Conservation (phyloP, 2,329 filamentous ascomycete species). For the Pseudodiploospora longispora region DNA sequence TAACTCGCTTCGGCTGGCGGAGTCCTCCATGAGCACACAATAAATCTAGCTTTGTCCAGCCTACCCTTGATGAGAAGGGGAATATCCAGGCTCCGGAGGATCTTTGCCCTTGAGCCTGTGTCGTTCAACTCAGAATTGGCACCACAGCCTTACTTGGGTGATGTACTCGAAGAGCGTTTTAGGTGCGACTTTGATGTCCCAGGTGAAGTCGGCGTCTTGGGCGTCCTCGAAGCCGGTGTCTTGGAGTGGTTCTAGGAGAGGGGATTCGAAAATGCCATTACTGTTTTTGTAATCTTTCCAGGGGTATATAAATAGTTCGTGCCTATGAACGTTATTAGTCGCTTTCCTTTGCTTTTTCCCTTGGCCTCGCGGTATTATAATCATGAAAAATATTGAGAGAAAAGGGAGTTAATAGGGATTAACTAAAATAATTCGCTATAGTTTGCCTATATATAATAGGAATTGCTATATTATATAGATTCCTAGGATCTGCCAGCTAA, state of each 20-base stretch:
- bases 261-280: slow-evolving; percentile 5
- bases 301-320: slow-evolving; percentile 26
- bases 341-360: no score
- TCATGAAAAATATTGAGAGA: no score
- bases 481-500: slow-evolving; percentile 24
- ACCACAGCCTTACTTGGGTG: no score
- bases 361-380: no score
- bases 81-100: no score
- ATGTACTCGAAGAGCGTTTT: slow-evolving; percentile 11
- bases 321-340: slow-evolving; percentile 18
- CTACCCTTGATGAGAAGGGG: no score
- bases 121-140: no score
- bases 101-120: no score
- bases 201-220: slow-evolving; percentile 20
- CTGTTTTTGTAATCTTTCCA: slow-evolving; percentile 27
- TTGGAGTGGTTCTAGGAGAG: slow-evolving; percentile 16
- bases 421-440: not conserved
- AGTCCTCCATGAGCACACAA: no score
- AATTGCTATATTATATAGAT: slow-evolving; percentile 21
- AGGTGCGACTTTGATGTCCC: slow-evolving; percentile 18
- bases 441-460: slow-evolving; percentile 14
- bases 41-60: no score
- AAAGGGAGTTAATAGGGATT: not conserved
- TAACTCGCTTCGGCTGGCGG: no score
- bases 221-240: slow-evolving; percentile 18